phyloP scores from a whole-genome alignment of 768 basidiomycete species.

The Tulasnella sp. region DNA sequence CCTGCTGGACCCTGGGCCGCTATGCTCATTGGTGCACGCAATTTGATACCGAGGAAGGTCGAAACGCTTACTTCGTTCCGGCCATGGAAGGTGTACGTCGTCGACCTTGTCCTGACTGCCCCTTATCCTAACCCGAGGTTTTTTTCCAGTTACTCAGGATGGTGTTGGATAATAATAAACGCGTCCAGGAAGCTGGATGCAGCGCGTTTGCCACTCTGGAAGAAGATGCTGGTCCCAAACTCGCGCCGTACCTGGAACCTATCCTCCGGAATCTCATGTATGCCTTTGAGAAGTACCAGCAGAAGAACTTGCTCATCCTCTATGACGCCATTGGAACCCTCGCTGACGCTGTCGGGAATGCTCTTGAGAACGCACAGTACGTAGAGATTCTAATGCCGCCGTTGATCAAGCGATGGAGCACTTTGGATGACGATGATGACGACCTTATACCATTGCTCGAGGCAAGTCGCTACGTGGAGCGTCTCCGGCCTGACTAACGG shows the following conservation, averaged over 20 bases:
- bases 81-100: slow-evolving; percentile 89
- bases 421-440: slow-evolving; percentile 78
- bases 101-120: neutral
- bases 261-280: slow-evolving; percentile 89
- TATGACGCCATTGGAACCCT: slow-evolving; percentile 99
- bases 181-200: slow-evolving; percentile 98
- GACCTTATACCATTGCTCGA: slow-evolving; percentile 91
- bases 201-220: slow-evolving; percentile 97
- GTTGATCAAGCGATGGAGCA: slow-evolving; percentile 78
- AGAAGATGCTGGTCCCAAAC: slow-evolving; percentile 84
- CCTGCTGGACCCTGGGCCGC: slow-evolving; percentile 98
- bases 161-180: slow-evolving; percentile 97
- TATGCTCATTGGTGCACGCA: slow-evolving; percentile 98
- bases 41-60: slow-evolving; percentile 72
- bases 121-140: neutral
- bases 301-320: slow-evolving; percentile 96
- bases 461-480: slow-evolving; percentile 35
- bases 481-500: neutral
- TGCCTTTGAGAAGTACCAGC: slow-evolving; percentile 96
- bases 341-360: slow-evolving; percentile 87
- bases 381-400: slow-evolving; percentile 97
- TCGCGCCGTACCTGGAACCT: slow-evolving; percentile 89
- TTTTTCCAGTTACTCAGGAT: slow-evolving; percentile 75
- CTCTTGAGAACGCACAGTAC: slow-evolving; percentile 71
- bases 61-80: slow-evolving; percentile 82